Evolutionary conservation across 2,329 filamentous ascomycete genomes (phyloP).

Genomic region (Raffaelea ambrosiae): DNA sequence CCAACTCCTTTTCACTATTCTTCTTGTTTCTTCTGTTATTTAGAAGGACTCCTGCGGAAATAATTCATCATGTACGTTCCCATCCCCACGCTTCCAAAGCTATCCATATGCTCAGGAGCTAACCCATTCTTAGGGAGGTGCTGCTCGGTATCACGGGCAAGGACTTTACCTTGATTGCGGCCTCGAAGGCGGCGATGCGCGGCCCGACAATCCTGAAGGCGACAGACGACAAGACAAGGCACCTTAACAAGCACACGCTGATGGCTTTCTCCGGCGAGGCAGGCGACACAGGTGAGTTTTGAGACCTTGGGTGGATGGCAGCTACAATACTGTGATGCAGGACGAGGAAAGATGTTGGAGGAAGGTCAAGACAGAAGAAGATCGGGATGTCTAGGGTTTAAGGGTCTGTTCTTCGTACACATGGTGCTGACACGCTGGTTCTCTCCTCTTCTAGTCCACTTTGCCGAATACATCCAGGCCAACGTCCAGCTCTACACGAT

Average conservation of each 20-base stretch:
- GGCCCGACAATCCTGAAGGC: constrained; percentile 93
- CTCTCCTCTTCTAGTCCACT: constrained; percentile 64
- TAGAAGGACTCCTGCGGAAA: not conserved
- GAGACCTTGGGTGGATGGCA: too few relatives aligned
- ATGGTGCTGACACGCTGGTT: not conserved
- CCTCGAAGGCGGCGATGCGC: constrained; percentile 97
- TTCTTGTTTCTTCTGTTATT: not conserved
- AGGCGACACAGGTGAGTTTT: constrained; percentile 71
- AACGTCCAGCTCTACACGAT: constrained; percentile 98
- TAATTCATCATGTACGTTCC: not conserved
- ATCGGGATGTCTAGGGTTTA: too few relatives aligned
- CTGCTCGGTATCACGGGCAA: constrained; percentile 96
- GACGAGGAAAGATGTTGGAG: not conserved
- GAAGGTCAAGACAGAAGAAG: too few relatives aligned
- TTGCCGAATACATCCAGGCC: constrained; percentile 97
- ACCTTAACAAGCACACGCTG: constrained; percentile 86
- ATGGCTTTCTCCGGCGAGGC: constrained; percentile 95
- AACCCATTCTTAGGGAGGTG: constrained; percentile 65
- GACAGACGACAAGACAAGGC: constrained; percentile 90
- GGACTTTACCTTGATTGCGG: constrained; percentile 96
- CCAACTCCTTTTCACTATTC: not conserved
- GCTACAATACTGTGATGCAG: too few relatives aligned
- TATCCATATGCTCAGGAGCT: constrained; percentile 1
- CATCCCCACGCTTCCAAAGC: not conserved
- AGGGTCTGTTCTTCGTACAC: not conserved